Percentiles rank a stretch among this genome's conserved stretches.
Evolutionary conservation across 2,329 filamentous ascomycete genomes (phyloP).

Genomic region (Pseudocercospora cruenta): DNA sequence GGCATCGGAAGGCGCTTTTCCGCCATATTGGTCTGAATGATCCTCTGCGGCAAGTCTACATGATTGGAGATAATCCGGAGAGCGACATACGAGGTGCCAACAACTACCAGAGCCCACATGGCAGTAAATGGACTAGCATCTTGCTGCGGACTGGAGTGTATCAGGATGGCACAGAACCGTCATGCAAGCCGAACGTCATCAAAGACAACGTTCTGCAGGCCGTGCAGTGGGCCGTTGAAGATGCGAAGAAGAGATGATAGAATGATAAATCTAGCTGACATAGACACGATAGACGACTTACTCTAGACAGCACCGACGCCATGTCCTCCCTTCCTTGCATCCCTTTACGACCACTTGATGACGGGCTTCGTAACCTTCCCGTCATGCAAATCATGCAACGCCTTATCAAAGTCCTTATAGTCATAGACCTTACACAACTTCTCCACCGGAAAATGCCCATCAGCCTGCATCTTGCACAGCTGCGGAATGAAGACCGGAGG

Average conservation of each 20-base stretch:
- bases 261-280: neutral
- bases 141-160: slow-evolving; percentile 83
- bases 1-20: slow-evolving; percentile 60
- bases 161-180: slow-evolving; percentile 57
- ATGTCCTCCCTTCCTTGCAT: neutral
- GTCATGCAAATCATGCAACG: slow-evolving; percentile 25
- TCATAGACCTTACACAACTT: slow-evolving; percentile 29
- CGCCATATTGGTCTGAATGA: slow-evolving; percentile 35
- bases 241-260: slow-evolving; percentile 37
- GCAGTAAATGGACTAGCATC: slow-evolving; percentile 76
- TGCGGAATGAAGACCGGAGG: slow-evolving; percentile 25
- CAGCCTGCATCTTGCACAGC: slow-evolving; percentile 23
- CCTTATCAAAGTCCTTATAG: slow-evolving; percentile 25
- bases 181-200: slow-evolving; percentile 65
- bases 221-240: slow-evolving; percentile 73
- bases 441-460: slow-evolving; percentile 28
- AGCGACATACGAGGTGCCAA: slow-evolving; percentile 91
- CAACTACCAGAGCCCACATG: slow-evolving; percentile 66
- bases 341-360: slow-evolving; percentile 12
- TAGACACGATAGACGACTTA: neutral
- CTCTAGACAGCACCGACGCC: neutral
- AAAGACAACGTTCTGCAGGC: slow-evolving; percentile 76
- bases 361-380: slow-evolving; percentile 28
- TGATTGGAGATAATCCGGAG: slow-evolving; percentile 76
- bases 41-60: slow-evolving; percentile 77